Evolutionary conservation across 331 rosid genomes (phyloP), one percentile per base, ranked within the genome.

Genomic region (Malus hybrid): DNA sequence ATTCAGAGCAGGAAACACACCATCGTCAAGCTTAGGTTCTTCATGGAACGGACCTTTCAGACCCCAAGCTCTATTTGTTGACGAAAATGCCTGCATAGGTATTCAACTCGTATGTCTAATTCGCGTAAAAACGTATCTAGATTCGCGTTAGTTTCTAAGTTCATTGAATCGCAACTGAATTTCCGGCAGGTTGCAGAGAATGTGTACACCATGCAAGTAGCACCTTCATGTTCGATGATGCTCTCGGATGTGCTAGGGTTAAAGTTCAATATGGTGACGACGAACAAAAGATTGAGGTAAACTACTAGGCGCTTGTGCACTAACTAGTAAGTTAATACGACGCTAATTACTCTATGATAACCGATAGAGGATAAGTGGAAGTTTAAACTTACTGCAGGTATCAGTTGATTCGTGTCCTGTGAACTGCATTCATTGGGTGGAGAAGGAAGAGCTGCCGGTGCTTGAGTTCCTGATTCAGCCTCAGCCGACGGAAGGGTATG

Each of bases 81-180:
- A 92, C 77, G 96, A 79, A 84, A 89, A 86, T 84, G 89, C 92
- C 19, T 92, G 97, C 84, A 84, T 92, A 86, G 97, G 96, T 89
- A 28, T 62, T 3, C 60, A 53, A 68, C 75, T 65, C 34, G 22
- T 20, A 53, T 44, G 5, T 44, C 50, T 4, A 44, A 44, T 44
- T 44, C 50, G 4, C 10, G 10, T 18, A 6, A 53, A 52, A 53
- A 1, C 5, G 2, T 3, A 44, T 0, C 9, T 53, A 6, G 7
- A 52, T 16, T 53, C 4, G 19, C 1, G 10, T 53, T 6, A 53
- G 14, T 58, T 58, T 22, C 28, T 20, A n/a, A 4, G 28, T 58
- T 22, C 11, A 26, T 26, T 28, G 3, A 24, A 62, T 28, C 0
- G 39, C 68, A 36, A 15, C n/a, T 15, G 56, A 39, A 71, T 71